Base-by-base conservation (phyloP, 2,329 filamentous ascomycete species). In the Phialemonium atrogriseum region DNA sequence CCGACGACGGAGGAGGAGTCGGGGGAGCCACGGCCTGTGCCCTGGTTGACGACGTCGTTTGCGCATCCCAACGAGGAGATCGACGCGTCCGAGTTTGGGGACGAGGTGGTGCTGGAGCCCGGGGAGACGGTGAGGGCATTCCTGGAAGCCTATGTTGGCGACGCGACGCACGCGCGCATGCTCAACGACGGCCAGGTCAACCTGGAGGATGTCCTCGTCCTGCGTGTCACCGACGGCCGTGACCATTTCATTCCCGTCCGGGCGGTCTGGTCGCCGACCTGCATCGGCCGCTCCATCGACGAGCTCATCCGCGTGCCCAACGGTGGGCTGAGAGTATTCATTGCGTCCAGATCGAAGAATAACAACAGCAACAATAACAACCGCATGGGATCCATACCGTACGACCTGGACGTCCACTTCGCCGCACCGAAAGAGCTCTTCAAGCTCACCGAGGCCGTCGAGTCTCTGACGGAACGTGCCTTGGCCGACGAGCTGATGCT, bases 381-480 rank as follows among this genome's bases (percentile, higher is more conserved):
- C 20, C 42, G 34, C 6, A 44, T 58, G 4, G 67, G 66, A 3
- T 61, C 64, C 40, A 80, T 72, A 37, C 66, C 62, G 27, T 72
- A 67, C 46, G 68, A 63, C 48, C 67, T 58, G 23, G 73, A 69
- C 37, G 71, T 84, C 40, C 76, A 76, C 50, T 80, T 81, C 51
- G 89, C 87, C 9, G 87, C 87, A 2, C 89, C 91, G 1, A 78
- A 84, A 38, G 89, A 95, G 55, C 67, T 96, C 7, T 93, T 94
- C 58, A 80, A 80, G 50, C 72, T 98, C 48, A 95, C 87, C 5
- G 85, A 94, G 53, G 75, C 79, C 9, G 70, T 94, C 11, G 73
- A 74, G 45, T 64, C 55, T 6, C 56, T 77, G 24, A 66, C 64
- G 4, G 74, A 76, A 42, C 64, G 73, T 13, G 66, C 62, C 16